These are phyloP conservation scores for Aspergillus sp. DNA, from an alignment of 2,329 filamentous ascomycete species.

Conservation along the genomic window DNA sequence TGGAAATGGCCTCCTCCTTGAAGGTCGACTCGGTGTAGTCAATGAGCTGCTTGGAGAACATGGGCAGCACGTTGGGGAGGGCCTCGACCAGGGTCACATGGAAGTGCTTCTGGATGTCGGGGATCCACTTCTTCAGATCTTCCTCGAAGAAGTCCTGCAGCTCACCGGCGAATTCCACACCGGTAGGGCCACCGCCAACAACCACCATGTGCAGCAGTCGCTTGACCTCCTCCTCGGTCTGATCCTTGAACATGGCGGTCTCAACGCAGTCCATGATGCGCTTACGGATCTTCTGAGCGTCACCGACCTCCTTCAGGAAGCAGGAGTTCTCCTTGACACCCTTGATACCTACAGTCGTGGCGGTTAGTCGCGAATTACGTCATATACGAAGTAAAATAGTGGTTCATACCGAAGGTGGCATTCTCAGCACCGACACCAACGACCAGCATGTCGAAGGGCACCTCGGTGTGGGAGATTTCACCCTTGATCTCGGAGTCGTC, in stretches of 20 bases:
- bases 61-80: conserved; percentile 88
- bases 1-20: conserved; percentile 97
- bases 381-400: not conserved
- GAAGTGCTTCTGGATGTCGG: conserved; percentile 92
- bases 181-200: conserved; percentile 88
- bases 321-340: conserved; percentile 93
- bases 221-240: conserved; percentile 81
- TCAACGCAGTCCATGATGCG: conserved; percentile 99
- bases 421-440: conserved; percentile 97
- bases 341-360: conserved; percentile 63
- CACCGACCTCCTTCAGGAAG: conserved; percentile 97
- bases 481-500: conserved; percentile 95
- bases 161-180: conserved; percentile 97
- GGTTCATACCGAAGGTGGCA: conserved; percentile 77
- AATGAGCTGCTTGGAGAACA: conserved; percentile 98
- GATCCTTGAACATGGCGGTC: conserved; percentile 97
- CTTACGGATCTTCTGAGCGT: conserved; percentile 94
- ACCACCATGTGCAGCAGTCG: conserved; percentile 98
- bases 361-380: conserved; percentile 8
- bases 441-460: conserved; percentile 97
- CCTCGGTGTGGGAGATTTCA: conserved; percentile 75
- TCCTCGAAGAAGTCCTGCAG: conserved; percentile 98
- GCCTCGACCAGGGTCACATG: conserved; percentile 97
- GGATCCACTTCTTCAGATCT: conserved; percentile 96
- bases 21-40: conserved; percentile 99